Evolutionary conservation across 495 filamentous ascomycete species (phyloP).

Genomic region (Penicillium flavigenum): DNA sequence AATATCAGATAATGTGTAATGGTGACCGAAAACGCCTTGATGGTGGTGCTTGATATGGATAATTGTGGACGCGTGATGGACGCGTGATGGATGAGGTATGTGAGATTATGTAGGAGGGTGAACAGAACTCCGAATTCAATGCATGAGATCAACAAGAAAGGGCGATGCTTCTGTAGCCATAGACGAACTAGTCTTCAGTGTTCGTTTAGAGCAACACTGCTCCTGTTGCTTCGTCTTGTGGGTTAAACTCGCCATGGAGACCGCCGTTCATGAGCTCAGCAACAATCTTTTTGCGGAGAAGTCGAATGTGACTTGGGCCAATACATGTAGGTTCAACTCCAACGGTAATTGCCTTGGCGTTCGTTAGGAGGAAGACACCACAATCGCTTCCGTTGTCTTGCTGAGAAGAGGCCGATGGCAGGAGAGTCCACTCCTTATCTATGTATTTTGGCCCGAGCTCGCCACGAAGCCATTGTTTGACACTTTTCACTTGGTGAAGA

Average conservation of each 20-base stretch:
- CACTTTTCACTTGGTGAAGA: slow-evolving; percentile 32
- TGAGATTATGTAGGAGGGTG: background rate
- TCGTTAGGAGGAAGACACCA: slow-evolving; percentile 75
- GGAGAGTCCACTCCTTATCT: slow-evolving; percentile 61
- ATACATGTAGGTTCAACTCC: slow-evolving; percentile 63
- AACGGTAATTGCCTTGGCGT: slow-evolving; percentile 66
- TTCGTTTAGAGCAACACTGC: slow-evolving; percentile 29
- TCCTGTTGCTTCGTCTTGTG: slow-evolving; percentile 19
- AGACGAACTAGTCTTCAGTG: background rate
- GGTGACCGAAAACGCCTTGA: slow-evolving; percentile 15
- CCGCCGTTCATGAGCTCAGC: slow-evolving; percentile 68
- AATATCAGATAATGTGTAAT: slow-evolving; percentile 11
- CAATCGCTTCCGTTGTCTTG: slow-evolving; percentile 78
- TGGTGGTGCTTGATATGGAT: slow-evolving; percentile 3
- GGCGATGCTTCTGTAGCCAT: background rate
- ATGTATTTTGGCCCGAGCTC: slow-evolving; percentile 58
- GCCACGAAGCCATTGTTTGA: slow-evolving; percentile 56
- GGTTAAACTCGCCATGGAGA: slow-evolving; percentile 50
- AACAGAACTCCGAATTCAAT: background rate
- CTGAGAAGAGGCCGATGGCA: slow-evolving; percentile 45
- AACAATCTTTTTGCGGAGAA: slow-evolving; percentile 63
- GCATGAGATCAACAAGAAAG: background rate
- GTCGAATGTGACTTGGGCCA: slow-evolving; percentile 52
- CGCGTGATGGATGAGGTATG: slow-evolving; percentile 6
- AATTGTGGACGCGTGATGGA: background rate